Base-by-base conservation (phyloP, 805 yeast genomes). In the Candida maltosa region DNA sequence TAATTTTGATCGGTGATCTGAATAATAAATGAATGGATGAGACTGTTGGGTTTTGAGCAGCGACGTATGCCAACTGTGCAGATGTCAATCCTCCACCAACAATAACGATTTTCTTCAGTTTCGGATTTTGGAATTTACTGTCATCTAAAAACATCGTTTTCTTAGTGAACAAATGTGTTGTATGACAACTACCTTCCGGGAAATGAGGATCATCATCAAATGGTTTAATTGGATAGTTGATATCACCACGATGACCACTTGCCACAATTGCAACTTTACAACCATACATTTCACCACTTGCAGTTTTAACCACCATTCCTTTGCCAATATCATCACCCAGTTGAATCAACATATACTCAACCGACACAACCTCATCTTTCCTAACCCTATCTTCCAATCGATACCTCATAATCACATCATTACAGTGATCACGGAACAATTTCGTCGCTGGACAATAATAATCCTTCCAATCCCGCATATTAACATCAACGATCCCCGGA, bases 11-110 rank as follows among this genome's bases (percentile, higher is more conserved):
- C 4, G 54, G 49, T 1, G 70, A 65, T 26, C 75, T 46, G 9
- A 65, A 43, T 9, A 69, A 35, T 5, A 65, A 51, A 26, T 58
- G 54, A 1, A 66, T 63, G 16, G 56, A 52, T 9, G 44, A 37
- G 9, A 65, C 48, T 1, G 67, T 67, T 6, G 42, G 32, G 25
- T 38, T 37, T 7, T 41, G 43, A 6, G 62, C 46, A 4, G 65
- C 62, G 12, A 60, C 59, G 41, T 68, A 65, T 2, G 70, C 69
- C 8, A 70, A 46, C 36, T 69, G 75, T 1, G 74, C 75, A 1
- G 73, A 63, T 0, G 74, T 68, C 21, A 69, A 48, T 0, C 74
- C 75, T 1, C 75, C 75, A 1, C 75, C 75, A 6, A 69, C 69
- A 16, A 69, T 62, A 8, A 59, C 62, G 7, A 61, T 35, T 6